These are phyloP conservation scores for Bretschneidera sinensis DNA, from an alignment of 345 rosid species.

Conservation along the genomic window DNA sequence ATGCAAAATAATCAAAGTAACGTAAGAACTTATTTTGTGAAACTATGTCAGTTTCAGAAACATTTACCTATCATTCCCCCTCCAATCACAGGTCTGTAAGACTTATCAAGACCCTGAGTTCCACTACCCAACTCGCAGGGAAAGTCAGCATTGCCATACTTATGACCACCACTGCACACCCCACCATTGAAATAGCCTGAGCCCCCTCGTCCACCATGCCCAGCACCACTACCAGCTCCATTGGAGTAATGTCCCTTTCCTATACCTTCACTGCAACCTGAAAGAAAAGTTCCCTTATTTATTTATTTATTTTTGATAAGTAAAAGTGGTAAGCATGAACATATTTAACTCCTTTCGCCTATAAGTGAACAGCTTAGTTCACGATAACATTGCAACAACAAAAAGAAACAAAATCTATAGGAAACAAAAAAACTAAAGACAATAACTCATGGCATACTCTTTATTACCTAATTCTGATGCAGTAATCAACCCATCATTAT, in stretches of 20 bases:
- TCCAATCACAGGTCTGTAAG: slow-evolving; percentile 62
- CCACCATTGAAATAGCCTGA: slow-evolving; percentile 85
- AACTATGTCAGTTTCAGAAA: not conserved
- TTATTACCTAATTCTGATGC: slow-evolving; percentile 81
- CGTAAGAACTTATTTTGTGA: too few species aligned
- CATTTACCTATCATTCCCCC: slow-evolving; percentile 93
- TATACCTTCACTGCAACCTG: slow-evolving; percentile 89
- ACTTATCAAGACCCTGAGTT: slow-evolving; percentile 69
- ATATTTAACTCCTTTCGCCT: not conserved
- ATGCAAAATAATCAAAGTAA: slow-evolving; percentile 4
- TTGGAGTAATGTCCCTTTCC: slow-evolving; percentile 79
- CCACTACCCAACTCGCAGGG: slow-evolving; percentile 99
- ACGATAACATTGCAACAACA: slow-evolving; percentile 15
- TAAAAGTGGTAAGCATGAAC: slow-evolving; percentile 23
- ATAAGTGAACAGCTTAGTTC: slow-evolving; percentile 13
- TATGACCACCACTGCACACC: slow-evolving; percentile 69
- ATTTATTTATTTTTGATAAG: too few species aligned
- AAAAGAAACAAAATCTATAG: slow-evolving; percentile 10
- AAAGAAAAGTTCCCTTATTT: slow-evolving; percentile 12
- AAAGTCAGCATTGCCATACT: slow-evolving; percentile 81
- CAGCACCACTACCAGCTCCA: slow-evolving; percentile 98
- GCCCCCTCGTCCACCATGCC: slow-evolving; percentile 96
- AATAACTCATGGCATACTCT: slow-evolving; percentile 8
- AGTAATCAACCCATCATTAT: slow-evolving; percentile 60
- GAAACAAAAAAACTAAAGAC: slow-evolving; percentile 11